These are phyloP conservation scores for Blastobotrys attinorum DNA, from an alignment of 805 yeast species.

Conservation along the genomic window DNA sequence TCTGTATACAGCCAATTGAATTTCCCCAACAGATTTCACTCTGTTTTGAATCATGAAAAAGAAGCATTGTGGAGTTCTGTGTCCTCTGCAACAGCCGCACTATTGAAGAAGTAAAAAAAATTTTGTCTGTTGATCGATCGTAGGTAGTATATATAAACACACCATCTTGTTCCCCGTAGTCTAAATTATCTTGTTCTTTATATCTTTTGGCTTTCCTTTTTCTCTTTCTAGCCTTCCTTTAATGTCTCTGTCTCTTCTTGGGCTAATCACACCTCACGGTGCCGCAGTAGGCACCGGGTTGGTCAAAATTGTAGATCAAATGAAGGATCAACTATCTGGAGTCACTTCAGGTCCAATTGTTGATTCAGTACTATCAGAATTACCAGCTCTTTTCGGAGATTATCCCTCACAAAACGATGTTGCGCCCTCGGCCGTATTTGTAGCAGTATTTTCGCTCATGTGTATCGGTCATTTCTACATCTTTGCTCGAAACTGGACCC, in stretches of 20 bases:
- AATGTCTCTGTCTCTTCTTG: background rate
- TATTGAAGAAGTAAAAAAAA: no score
- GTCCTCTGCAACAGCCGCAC: no score
- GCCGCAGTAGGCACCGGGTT: conserved; percentile 3
- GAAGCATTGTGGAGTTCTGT: no score
- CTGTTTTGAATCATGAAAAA: no score
- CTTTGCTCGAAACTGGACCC: conserved; percentile 38
- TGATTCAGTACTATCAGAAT: background rate
- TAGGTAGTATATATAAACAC: no score
- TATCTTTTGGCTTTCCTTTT: background rate
- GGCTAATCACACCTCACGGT: conserved; percentile 1
- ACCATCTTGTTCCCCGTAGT: no score
- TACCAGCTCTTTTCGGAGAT: conserved; percentile 46
- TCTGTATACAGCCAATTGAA: no score
- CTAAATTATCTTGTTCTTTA: no score
- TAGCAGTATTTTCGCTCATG: conserved; percentile 44
- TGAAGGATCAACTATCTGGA: conserved; percentile 1
- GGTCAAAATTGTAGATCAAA: background rate
- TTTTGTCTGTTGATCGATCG: no score
- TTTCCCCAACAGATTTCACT: no score
- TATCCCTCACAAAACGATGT: conserved; percentile 49
- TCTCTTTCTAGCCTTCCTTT: background rate
- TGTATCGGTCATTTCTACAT: conserved; percentile 39
- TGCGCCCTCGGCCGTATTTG: conserved; percentile 54
- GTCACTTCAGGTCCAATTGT: background rate